phyloP scores from a whole-genome alignment of 2,329 filamentous ascomycete genomes.

The Nothophaeocryptopus gaeumannii region DNA sequence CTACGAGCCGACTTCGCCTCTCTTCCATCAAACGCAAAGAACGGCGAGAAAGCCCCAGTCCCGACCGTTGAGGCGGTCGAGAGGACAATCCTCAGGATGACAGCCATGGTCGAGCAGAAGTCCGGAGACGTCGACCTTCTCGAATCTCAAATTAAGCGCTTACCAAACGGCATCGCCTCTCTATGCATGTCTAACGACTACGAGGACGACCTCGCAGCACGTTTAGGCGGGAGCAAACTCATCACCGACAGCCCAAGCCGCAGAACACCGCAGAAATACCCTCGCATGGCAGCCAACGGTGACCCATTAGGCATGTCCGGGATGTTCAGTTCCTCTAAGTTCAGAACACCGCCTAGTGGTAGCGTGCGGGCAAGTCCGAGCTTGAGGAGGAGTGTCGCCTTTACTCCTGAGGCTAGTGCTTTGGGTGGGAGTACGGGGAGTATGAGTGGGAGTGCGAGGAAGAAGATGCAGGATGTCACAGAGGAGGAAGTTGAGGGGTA shows the following conservation, averaged over 20 bases:
- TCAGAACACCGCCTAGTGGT: constrained; percentile 29
- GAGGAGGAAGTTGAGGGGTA: constrained; percentile 41
- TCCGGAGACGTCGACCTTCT: constrained; percentile 88
- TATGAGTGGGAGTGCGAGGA: constrained; percentile 31
- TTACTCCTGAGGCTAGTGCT: constrained; percentile 24
- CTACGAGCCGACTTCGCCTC: constrained; percentile 75
- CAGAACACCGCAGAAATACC: constrained; percentile 35
- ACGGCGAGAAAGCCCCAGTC: constrained; percentile 45
- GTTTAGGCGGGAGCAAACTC: constrained; percentile 29
- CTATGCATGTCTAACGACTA: constrained; percentile 33
- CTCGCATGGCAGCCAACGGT: constrained; percentile 30
- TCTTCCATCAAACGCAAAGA: constrained; percentile 26
- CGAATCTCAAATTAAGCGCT: constrained; percentile 77
- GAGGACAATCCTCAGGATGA: constrained; percentile 90
- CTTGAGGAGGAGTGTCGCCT: constrained; percentile 32
- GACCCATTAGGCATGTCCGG: constrained; percentile 36
- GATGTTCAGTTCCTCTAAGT: constrained; percentile 32
- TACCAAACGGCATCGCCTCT: constrained; percentile 42
- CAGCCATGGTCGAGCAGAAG: constrained; percentile 83
- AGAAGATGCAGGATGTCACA: constrained; percentile 41
- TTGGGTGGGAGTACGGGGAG: constrained; percentile 29
- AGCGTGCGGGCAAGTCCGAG: constrained; percentile 6
- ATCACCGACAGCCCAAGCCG: constrained; percentile 33
- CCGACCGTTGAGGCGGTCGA: constrained; percentile 91
- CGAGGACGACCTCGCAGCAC: constrained; percentile 34